Percentiles rank a stretch among this genome's conserved stretches.
Conservation (phyloP, 1,284 basidiomycete genomes). For the Lentinula novae-zelandiae region DNA sequence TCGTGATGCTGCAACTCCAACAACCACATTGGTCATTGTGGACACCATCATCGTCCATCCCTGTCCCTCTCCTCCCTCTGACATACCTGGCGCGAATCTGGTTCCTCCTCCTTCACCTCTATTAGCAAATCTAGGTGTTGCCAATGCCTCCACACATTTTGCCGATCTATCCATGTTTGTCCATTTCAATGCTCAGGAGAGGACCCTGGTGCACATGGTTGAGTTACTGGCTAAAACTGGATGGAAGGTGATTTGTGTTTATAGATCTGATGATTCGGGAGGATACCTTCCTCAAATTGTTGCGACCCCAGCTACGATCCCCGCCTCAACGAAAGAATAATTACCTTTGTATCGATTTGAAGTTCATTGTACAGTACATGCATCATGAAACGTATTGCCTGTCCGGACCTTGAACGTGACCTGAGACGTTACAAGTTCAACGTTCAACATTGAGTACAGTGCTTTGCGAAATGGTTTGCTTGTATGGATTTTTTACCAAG, state of each 20-base stretch:
- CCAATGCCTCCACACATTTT: constrained; percentile 23
- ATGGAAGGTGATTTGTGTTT: constrained; percentile 20
- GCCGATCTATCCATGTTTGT: constrained; percentile 28
- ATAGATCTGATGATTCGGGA: constrained; percentile 1
- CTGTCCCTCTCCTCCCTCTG: constrained; percentile 22
- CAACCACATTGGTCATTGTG: constrained; percentile 32
- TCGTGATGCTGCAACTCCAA: constrained; percentile 25
- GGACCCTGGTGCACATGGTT: constrained; percentile 22
- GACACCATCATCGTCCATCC: constrained; percentile 30
- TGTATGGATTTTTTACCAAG: too few relatives aligned
- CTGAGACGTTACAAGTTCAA: too few relatives aligned
- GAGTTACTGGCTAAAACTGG: constrained; percentile 21
- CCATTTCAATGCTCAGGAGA: constrained; percentile 25
- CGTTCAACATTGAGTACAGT: too few relatives aligned
- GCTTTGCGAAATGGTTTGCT: too few relatives aligned
- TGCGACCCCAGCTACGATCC: background rate
- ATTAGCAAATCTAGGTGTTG: constrained; percentile 26
- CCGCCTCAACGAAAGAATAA: background rate
- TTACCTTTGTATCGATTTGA: background rate
- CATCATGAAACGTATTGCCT: too few relatives aligned
- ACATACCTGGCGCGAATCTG: constrained; percentile 16
- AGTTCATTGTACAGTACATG: constrained; percentile 29
- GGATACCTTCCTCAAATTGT: constrained; percentile 4
- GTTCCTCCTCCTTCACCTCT: constrained; percentile 22
- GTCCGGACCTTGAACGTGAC: too few relatives aligned